phyloP scores from a whole-genome alignment of 495 filamentous ascomycete species.

The Penicillium riverlandense region DNA sequence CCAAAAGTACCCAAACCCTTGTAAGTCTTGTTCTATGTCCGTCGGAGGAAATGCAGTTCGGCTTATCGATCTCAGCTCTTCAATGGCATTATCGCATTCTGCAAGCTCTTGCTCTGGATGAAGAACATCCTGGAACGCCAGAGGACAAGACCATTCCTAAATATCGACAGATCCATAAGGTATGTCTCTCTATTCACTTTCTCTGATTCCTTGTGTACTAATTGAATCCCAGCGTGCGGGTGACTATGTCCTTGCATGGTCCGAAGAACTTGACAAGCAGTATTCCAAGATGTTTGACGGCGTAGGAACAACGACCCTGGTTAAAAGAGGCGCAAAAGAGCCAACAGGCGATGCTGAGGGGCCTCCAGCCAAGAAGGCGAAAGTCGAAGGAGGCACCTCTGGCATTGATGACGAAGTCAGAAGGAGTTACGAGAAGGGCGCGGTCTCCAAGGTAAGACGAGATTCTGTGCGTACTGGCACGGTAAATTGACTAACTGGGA shows the following conservation, averaged over 20 bases:
- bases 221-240: slow-evolving; percentile 53
- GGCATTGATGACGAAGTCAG: slow-evolving; percentile 53
- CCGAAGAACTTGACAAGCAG: slow-evolving; percentile 53
- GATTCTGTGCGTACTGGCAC: neutral
- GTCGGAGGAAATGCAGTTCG: neutral
- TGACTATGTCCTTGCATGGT: slow-evolving; percentile 69
- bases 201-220: neutral
- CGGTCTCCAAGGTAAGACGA: slow-evolving; percentile 48
- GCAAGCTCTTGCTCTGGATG: slow-evolving; percentile 86
- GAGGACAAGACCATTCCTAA: slow-evolving; percentile 84
- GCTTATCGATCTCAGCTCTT: slow-evolving; percentile 37
- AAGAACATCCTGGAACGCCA: slow-evolving; percentile 73
- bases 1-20: slow-evolving; percentile 82
- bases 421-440: slow-evolving; percentile 49
- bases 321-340: slow-evolving; percentile 40
- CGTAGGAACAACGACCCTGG: slow-evolving; percentile 29
- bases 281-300: slow-evolving; percentile 33
- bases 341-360: slow-evolving; percentile 8
- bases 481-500: neutral
- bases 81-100: slow-evolving; percentile 98
- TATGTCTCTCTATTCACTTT: slow-evolving; percentile 8
- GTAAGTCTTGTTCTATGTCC: slow-evolving; percentile 15
- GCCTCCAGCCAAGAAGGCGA: slow-evolving; percentile 42
- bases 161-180: slow-evolving; percentile 77
- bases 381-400: slow-evolving; percentile 33